These are phyloP conservation scores for Gossypium laxum DNA, from an alignment of 441 rosid genomes.

Conservation along the genomic window DNA sequence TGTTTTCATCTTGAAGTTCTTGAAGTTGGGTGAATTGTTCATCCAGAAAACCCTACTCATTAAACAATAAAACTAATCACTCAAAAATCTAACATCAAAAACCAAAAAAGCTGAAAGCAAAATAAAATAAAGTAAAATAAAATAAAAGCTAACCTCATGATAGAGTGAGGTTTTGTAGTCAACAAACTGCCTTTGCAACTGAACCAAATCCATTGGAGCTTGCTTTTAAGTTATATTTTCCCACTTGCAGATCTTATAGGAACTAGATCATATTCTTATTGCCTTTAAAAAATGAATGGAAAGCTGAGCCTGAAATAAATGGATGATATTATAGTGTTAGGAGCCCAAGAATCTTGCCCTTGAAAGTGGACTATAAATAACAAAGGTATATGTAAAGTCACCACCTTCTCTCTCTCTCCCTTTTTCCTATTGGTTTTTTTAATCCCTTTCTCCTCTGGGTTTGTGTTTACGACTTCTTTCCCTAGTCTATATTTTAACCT, in stretches of 20 bases:
- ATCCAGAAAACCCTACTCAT: slow-evolving; percentile 45
- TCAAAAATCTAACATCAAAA: neutral
- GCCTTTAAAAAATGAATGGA: slow-evolving; percentile 12
- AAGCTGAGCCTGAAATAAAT: slow-evolving; percentile 16
- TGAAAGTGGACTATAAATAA: slow-evolving; percentile 10
- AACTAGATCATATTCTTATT: neutral
- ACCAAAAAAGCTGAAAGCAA: neutral
- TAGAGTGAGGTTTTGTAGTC: slow-evolving; percentile 40
- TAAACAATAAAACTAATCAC: slow-evolving; percentile 8
- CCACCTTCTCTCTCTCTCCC: slow-evolving; percentile 10
- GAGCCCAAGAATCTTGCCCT: slow-evolving; percentile 20
- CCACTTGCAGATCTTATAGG: slow-evolving; percentile 24
- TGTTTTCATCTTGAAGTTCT: slow-evolving; percentile 60
- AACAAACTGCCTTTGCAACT: slow-evolving; percentile 38
- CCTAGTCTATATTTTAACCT: slow-evolving; percentile 5
- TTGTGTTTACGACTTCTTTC: slow-evolving; percentile 9
- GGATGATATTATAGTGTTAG: slow-evolving; percentile 18
- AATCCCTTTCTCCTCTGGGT: slow-evolving; percentile 6
- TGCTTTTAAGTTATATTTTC: neutral
- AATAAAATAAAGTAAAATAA: neutral
- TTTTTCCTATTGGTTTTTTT: neutral
- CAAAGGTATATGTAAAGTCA: slow-evolving; percentile 18
- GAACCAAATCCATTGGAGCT: slow-evolving; percentile 34
- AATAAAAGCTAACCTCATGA: slow-evolving; percentile 31
- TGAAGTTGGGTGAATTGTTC: slow-evolving; percentile 55